Conservation (phyloP, 2,329 filamentous ascomycete genomes). For the Diaporthe longicolla region DNA sequence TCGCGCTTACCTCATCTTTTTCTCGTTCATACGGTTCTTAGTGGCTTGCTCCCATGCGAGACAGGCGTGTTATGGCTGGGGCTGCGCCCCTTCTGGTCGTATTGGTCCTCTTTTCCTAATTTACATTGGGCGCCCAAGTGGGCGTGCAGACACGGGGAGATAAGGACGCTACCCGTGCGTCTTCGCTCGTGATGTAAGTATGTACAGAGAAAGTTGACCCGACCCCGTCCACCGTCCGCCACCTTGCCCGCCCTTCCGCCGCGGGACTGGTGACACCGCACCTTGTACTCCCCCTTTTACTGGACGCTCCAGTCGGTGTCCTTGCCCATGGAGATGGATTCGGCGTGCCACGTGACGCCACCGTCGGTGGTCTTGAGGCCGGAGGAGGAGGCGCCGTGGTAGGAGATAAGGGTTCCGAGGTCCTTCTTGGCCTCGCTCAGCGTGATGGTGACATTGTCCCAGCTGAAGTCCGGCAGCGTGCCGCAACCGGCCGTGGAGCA, state of each 20-base stretch:
- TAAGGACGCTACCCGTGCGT: background rate
- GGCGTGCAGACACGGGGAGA: background rate
- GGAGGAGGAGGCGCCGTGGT: conserved; percentile 26
- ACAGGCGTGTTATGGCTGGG: conserved; percentile 12
- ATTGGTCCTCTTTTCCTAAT: background rate
- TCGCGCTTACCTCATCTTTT: conserved; percentile 21
- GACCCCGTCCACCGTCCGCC: background rate
- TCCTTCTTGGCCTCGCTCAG: conserved; percentile 38
- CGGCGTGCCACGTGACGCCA: conserved; percentile 39
- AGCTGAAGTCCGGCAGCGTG: conserved; percentile 39
- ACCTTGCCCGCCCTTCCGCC: background rate
- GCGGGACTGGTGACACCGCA: background rate
- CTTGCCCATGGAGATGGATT: conserved; percentile 31
- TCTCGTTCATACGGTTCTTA: conserved; percentile 37
- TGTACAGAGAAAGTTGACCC: conserved; percentile 25
- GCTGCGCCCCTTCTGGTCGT: conserved; percentile 21
- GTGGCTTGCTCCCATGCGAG: conserved; percentile 34
- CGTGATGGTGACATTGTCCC: conserved; percentile 33
- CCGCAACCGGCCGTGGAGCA: conserved; percentile 36
- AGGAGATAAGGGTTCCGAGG: conserved; percentile 26
- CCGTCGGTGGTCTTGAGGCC: conserved; percentile 39
- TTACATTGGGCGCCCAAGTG: background rate
- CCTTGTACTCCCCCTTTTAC: background rate
- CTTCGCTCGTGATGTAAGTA: conserved; percentile 5
- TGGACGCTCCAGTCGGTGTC: conserved; percentile 23